Evolutionary conservation across 768 basidiomycete genomes (phyloP), one percentile per base, ranked within the genome.

Genomic region (Chalciporus sphaerocephalus): DNA sequence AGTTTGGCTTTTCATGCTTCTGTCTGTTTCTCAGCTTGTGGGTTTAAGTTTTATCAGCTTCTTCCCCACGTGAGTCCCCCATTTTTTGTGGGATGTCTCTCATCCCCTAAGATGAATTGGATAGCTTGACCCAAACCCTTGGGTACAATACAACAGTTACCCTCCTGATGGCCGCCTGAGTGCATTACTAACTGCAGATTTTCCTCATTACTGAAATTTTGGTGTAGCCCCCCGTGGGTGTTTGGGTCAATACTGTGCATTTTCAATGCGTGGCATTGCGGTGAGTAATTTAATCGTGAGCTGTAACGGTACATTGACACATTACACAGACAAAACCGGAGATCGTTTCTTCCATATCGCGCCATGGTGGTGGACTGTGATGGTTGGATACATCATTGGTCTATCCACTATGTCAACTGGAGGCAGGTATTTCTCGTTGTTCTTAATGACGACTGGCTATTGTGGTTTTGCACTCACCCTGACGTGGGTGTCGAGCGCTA

Each of bases 291-390:
- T 18, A 4, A 15, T 17, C 5, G 17, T 5, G 30, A 27, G 28
- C 12, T 11, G 33, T 12, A 16, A 42, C 6, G 23, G 13, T 5
- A n/a, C 15, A 32, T n/a, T n/a, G 15, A 32, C 15, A 32, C 13
- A n/a, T n/a, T 32, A 32, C 30, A 16, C 32, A 76, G 83, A 83
- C 49, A 69, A 67, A 47, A 77, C 78, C 10, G 82, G 82, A 5
- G 83, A 84, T 56, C 74, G 82, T 15, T 84, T 75, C 65, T 81
- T 81, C 68, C 83, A 84, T 53, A 69, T 81, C 24, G 58, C 71
- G 1, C 64, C 54, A 2, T 75, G 72, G 65, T 80, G 76, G 77
- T 81, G 80, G 80, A 73, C 64, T 15, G 73, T 76, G 28, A 76
- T 83, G 10, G 25, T 81, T 8, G 83, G 78, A 0, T 84, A 76